These are phyloP conservation scores for Pelargonium nanum DNA, from an alignment of 345 rosid species.

Conservation along the genomic window DNA sequence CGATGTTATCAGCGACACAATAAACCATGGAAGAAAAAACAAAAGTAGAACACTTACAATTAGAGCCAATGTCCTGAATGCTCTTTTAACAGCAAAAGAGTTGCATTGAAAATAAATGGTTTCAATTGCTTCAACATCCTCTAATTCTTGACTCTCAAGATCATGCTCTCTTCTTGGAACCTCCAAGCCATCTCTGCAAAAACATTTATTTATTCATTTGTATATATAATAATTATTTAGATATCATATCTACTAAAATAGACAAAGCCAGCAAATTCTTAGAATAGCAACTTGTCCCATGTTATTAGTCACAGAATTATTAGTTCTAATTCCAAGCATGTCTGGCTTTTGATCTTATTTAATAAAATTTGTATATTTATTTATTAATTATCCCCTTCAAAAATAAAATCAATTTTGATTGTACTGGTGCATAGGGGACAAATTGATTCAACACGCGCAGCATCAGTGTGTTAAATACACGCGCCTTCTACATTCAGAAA, in stretches of 20 bases:
- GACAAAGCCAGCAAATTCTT: not conserved
- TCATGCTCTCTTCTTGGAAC: constrained; percentile 28
- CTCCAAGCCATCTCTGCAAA: constrained; percentile 48
- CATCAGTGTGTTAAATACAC: not conserved
- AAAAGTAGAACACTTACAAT: constrained; percentile 30
- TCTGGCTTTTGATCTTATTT: not conserved
- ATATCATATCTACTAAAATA: not conserved
- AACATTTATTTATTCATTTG: not conserved
- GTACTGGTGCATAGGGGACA: not conserved
- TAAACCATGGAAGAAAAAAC: not conserved
- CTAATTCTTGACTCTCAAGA: constrained; percentile 11
- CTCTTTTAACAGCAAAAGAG: constrained; percentile 38
- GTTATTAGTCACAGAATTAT: constrained; percentile 9
- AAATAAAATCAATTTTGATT: constrained; percentile 1
- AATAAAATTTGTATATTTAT: not conserved
- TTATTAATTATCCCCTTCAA: not conserved
- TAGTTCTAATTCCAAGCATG: constrained; percentile 17
- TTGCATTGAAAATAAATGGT: constrained; percentile 27
- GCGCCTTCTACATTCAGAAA: not conserved
- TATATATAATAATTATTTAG: not conserved
- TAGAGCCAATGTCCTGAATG: constrained; percentile 53
- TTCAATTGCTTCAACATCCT: constrained; percentile 21
- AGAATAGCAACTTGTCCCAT: constrained; percentile 6
- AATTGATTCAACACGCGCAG: not conserved
- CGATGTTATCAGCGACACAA: not conserved